Evolutionary conservation across 2,329 filamentous ascomycete genomes (phyloP).

Genomic region (Paraphoma chrysanthemicola): DNA sequence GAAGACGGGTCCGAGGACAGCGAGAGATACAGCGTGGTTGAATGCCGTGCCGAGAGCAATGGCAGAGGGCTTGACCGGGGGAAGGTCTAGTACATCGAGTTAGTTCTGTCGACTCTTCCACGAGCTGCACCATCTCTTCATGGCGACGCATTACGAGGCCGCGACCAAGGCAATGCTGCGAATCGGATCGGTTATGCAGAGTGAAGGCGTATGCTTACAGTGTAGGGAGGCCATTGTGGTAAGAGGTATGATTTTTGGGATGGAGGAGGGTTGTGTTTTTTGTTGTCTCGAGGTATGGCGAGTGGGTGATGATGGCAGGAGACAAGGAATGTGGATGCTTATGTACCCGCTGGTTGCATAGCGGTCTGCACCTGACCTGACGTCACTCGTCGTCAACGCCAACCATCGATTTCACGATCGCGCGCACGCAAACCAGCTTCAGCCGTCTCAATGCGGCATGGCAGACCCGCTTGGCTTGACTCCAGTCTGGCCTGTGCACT

Average conservation of each 20-base stretch:
- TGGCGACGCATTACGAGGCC: background rate
- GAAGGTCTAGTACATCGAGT: constrained; percentile 62
- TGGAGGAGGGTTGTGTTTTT: constrained; percentile 16
- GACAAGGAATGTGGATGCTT: constrained; percentile 40
- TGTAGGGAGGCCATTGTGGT: constrained; percentile 65
- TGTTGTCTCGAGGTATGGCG: constrained; percentile 16
- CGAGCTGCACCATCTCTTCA: constrained; percentile 10
- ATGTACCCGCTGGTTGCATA: constrained; percentile 34
- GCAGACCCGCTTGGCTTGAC: constrained; percentile 12
- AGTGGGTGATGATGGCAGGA: constrained; percentile 20
- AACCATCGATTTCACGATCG: constrained; percentile 14
- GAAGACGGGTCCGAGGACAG: constrained; percentile 86
- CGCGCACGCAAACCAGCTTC: constrained; percentile 26
- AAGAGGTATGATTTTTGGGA: constrained; percentile 22
- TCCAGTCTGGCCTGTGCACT: constrained; percentile 23
- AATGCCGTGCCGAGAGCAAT: constrained; percentile 96
- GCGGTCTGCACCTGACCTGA: constrained; percentile 35
- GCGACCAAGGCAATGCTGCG: background rate
- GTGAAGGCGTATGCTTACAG: constrained; percentile 62
- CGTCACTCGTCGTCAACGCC: constrained; percentile 40
- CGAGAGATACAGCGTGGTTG: constrained; percentile 90
- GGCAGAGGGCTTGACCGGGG: constrained; percentile 94
- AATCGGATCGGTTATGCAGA: too few relatives aligned
- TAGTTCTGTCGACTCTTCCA: constrained; percentile 17
- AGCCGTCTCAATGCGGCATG: constrained; percentile 25